These are phyloP conservation scores for Thelonectria rubi DNA, from an alignment of 2,329 filamentous ascomycete genomes.

Conservation along the genomic window DNA sequence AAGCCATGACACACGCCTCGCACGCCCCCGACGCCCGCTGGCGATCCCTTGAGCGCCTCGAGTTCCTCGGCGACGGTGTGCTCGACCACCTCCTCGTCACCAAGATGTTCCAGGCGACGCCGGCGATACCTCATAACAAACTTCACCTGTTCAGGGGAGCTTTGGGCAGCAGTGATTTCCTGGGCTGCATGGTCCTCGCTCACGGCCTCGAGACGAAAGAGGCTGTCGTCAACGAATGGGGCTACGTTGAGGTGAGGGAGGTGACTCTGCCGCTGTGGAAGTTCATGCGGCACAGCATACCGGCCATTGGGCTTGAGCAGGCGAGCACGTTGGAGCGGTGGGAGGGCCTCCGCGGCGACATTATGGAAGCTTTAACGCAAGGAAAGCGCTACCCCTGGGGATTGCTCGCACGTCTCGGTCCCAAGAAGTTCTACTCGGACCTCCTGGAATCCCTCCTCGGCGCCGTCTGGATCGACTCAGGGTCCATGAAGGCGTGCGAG, in stretches of 20 bases:
- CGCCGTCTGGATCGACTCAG: conserved; percentile 84
- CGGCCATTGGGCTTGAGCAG: conserved; percentile 58
- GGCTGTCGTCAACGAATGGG: conserved; percentile 26
- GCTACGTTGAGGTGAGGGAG: conserved; percentile 32
- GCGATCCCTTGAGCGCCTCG: conserved; percentile 73
- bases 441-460: conserved; percentile 83
- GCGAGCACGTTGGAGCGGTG: conserved; percentile 56
- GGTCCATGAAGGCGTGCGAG: conserved; percentile 67
- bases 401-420: conserved; percentile 69
- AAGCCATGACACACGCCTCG: conserved; percentile 84
- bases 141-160: conserved; percentile 83
- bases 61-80: conserved; percentile 88
- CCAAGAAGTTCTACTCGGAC: conserved; percentile 84
- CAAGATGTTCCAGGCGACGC: conserved; percentile 60
- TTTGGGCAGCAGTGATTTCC: conserved; percentile 81
- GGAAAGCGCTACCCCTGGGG: conserved; percentile 78
- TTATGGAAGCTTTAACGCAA: conserved; percentile 60
- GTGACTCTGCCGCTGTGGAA: conserved; percentile 66
- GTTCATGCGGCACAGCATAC: conserved; percentile 70
- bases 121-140: conserved; percentile 57
- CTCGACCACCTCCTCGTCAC: conserved; percentile 80
- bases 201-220: conserved; percentile 38
- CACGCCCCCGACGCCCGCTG: conserved; percentile 53
- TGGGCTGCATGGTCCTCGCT: conserved; percentile 78
- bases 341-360: conserved; percentile 54